Evolutionary conservation across 2,329 filamentous ascomycete species (phyloP).

Genomic region (Amphichorda felina): DNA sequence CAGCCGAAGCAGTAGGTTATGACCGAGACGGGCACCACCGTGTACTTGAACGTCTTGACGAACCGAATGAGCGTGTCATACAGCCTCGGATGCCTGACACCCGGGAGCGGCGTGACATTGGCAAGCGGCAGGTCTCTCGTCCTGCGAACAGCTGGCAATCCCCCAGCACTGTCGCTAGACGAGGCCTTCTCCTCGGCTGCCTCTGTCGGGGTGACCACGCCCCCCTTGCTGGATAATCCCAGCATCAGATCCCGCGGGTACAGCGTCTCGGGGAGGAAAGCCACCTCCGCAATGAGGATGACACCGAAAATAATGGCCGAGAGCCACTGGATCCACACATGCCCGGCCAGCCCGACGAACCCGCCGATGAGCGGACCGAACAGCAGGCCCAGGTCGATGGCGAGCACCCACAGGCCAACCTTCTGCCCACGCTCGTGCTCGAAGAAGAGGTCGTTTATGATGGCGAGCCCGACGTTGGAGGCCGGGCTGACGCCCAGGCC

Average conservation of each 20-base stretch:
- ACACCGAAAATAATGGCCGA: conserved; percentile 38
- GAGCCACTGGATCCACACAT: conserved; percentile 42
- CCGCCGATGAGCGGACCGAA: conserved; percentile 33
- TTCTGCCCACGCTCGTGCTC: conserved; percentile 44
- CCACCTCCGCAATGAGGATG: conserved; percentile 33
- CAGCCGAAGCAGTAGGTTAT: conserved; percentile 37
- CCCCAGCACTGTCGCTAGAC: conserved; percentile 7
- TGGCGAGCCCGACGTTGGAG: conserved; percentile 40
- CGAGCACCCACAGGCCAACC: conserved; percentile 43
- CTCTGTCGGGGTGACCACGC: conserved; percentile 6
- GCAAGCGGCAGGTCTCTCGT: conserved; percentile 31
- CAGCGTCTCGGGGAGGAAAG: conserved; percentile 42
- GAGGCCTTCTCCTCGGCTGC: conserved; percentile 5
- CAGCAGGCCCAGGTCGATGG: conserved; percentile 39
- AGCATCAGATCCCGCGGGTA: conserved; percentile 41
- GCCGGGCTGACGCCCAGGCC: conserved; percentile 42
- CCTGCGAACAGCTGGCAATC: conserved; percentile 7
- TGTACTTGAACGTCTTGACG: conserved; percentile 30
- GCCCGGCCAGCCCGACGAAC: conserved; percentile 32
- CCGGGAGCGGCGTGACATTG: conserved; percentile 32
- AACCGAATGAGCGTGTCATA: conserved; percentile 34
- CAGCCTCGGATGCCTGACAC: conserved; percentile 35
- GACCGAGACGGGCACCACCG: conserved; percentile 30
- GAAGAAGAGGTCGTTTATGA: conserved; percentile 43
- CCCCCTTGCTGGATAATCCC: no score